These are phyloP conservation scores for Biscogniauxia mediterranea DNA, from an alignment of 2,329 filamentous ascomycete species.

Conservation along the genomic window DNA sequence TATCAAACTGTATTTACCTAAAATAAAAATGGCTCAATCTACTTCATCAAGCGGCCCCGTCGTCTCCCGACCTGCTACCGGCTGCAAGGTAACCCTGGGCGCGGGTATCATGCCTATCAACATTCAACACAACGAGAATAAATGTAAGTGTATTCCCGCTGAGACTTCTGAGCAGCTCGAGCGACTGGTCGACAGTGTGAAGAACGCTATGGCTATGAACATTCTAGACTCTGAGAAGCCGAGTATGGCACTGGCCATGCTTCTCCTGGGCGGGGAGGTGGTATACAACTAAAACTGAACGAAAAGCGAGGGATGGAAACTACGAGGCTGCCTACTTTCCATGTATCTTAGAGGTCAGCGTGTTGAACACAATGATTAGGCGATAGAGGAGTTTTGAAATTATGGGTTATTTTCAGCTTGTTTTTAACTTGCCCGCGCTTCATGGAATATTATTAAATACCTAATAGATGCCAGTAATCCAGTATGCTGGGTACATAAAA, in stretches of 20 bases:
- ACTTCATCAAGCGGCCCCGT: neutral
- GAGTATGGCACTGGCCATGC: constrained; percentile 15
- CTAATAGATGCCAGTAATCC: too few relatives aligned
- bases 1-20: neutral
- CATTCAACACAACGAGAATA: constrained; percentile 5
- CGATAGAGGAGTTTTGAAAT: too few relatives aligned
- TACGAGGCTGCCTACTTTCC: too few relatives aligned
- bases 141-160: constrained; percentile 17
- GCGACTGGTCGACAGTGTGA: constrained; percentile 6
- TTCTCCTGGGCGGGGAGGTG: constrained; percentile 19
- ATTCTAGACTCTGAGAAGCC: constrained; percentile 21
- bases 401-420: too few relatives aligned
- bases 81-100: constrained; percentile 14
- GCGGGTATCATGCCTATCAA: constrained; percentile 4
- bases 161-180: constrained; percentile 7
- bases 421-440: too few relatives aligned
- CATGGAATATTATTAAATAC: too few relatives aligned
- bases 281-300: constrained; percentile 4
- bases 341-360: neutral
- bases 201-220: constrained; percentile 10
- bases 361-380: too few relatives aligned
- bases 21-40: neutral
- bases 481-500: too few relatives aligned
- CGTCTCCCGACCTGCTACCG: constrained; percentile 16
- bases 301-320: neutral